phyloP scores from a whole-genome alignment of 108 stramenopile species.

The Aurantiochytrium sp. region DNA sequence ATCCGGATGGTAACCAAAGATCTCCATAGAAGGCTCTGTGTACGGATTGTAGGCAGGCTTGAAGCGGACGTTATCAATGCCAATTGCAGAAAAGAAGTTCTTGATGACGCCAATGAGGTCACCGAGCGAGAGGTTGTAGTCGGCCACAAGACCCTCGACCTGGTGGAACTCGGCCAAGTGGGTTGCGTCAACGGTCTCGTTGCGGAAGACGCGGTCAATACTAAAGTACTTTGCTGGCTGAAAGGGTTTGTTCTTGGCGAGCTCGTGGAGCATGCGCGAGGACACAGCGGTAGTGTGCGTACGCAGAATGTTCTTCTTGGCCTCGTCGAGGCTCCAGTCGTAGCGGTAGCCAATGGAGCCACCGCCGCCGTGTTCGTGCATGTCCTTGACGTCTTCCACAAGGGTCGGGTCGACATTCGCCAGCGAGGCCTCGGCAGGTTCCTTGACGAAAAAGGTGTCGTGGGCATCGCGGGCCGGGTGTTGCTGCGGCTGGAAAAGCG shows the following conservation, averaged over 20 bases:
- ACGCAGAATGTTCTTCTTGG: slow-evolving; percentile 89
- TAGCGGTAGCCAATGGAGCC: slow-evolving; percentile 93
- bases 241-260: slow-evolving; percentile 83
- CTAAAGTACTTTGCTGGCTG: slow-evolving; percentile 88
- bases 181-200: slow-evolving; percentile 99
- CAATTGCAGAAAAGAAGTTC: slow-evolving; percentile 97
- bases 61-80: slow-evolving; percentile 95
- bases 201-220: slow-evolving; percentile 98
- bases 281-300: slow-evolving; percentile 98
- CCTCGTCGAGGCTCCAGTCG: slow-evolving; percentile 79
- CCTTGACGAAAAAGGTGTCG: slow-evolving; percentile 99
- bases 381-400: slow-evolving; percentile 89
- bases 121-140: slow-evolving; percentile 89
- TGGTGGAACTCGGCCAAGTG: slow-evolving; percentile 99
- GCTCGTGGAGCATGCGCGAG: slow-evolving; percentile 86
- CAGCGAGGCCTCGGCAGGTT: slow-evolving; percentile 64
- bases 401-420: slow-evolving; percentile 80
- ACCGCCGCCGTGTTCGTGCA: slow-evolving; percentile 86
- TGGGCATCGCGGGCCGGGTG: slow-evolving; percentile 99
- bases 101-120: slow-evolving; percentile 96
- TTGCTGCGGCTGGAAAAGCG: slow-evolving; percentile 97
- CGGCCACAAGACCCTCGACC: slow-evolving; percentile 98
- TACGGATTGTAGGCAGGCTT: slow-evolving; percentile 99
- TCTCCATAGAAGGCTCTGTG: slow-evolving; percentile 99
- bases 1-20: slow-evolving; percentile 99